Evolutionary conservation across 2,329 filamentous ascomycete genomes (phyloP).

Genomic region (Nothomitra cinnamomea): DNA sequence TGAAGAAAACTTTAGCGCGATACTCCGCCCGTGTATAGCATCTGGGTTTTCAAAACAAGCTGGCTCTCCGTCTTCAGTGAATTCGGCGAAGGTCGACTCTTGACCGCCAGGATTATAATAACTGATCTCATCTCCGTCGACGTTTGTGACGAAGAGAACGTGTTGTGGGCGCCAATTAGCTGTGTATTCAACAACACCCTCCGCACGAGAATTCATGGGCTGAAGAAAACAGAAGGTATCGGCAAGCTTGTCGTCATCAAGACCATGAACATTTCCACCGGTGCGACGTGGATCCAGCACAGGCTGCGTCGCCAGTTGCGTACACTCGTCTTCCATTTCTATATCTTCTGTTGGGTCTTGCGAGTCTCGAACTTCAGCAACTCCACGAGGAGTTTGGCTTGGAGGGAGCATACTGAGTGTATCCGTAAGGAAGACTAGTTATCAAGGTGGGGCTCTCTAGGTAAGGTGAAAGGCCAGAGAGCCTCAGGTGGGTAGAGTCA

Average conservation of each 20-base stretch:
- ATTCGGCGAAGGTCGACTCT: conserved; percentile 5
- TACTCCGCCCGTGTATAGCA: conserved; percentile 29
- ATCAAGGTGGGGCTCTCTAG: too few relatives aligned
- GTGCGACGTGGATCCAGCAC: conserved; percentile 64
- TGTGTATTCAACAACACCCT: conserved; percentile 47
- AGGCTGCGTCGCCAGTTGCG: conserved; percentile 56
- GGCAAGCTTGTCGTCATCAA: conserved; percentile 65
- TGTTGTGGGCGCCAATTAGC: conserved; percentile 36
- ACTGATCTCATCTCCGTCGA: conserved; percentile 22
- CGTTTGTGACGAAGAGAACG: conserved; percentile 34
- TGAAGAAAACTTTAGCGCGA: conserved; percentile 68
- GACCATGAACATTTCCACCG: conserved; percentile 65
- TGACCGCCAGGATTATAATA: conserved; percentile 21
- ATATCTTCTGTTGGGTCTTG: background rate
- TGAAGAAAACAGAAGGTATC: conserved; percentile 84
- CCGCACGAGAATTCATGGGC: conserved; percentile 56
- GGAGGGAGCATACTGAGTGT: background rate
- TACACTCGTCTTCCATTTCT: conserved; percentile 24
- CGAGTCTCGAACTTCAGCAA: background rate
- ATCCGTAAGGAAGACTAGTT: background rate
- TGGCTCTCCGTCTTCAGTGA: background rate
- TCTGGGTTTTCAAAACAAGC: conserved; percentile 5
- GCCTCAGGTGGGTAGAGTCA: too few relatives aligned
- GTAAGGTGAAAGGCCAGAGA: too few relatives aligned
- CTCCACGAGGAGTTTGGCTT: background rate